Percentiles rank a stretch among this genome's conserved stretches.
These are phyloP conservation scores for Sanghuangporus weigelae DNA, from an alignment of 1,284 basidiomycete genomes.

Conservation along the genomic window DNA sequence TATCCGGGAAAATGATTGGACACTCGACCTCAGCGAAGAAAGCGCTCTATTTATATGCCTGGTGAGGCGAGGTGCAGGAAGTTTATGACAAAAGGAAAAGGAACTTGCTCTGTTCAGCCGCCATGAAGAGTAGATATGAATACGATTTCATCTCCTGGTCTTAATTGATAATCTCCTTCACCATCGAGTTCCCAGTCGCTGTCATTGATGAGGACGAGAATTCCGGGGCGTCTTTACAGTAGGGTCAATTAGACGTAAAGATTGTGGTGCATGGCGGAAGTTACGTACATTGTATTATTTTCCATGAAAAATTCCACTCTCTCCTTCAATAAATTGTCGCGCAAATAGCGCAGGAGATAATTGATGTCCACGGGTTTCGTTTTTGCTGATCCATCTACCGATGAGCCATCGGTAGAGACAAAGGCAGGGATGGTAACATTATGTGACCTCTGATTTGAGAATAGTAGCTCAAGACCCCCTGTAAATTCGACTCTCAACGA, in stretches of 20 bases:
- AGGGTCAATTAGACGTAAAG: background rate
- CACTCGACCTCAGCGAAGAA: too few species aligned
- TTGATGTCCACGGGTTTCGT: slow-evolving; percentile 59
- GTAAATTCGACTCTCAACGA: slow-evolving; percentile 62
- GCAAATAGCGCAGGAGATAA: slow-evolving; percentile 77
- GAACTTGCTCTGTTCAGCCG: slow-evolving; percentile 42
- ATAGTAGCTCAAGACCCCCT: slow-evolving; percentile 81
- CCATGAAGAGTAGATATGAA: slow-evolving; percentile 97
- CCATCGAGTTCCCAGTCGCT: slow-evolving; percentile 98
- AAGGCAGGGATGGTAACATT: slow-evolving; percentile 50
- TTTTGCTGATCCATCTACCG: slow-evolving; percentile 21
- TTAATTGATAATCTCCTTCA: slow-evolving; percentile 81
- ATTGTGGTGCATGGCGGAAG: slow-evolving; percentile 4
- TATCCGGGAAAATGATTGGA: background rate
- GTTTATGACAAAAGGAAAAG: too few species aligned
- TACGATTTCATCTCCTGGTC: slow-evolving; percentile 84
- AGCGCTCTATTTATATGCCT: too few species aligned
- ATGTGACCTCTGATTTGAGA: slow-evolving; percentile 65
- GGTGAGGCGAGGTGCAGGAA: too few species aligned
- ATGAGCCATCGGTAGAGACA: slow-evolving; percentile 28
- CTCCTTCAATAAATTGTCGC: slow-evolving; percentile 76
- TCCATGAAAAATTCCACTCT: slow-evolving; percentile 89
- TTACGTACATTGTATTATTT: slow-evolving; percentile 78
- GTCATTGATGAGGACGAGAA: slow-evolving; percentile 93
- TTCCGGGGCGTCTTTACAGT: slow-evolving; percentile 81